Base-by-base conservation (phyloP, 768 basidiomycete genomes). In the Psilocybe cubensis region DNA sequence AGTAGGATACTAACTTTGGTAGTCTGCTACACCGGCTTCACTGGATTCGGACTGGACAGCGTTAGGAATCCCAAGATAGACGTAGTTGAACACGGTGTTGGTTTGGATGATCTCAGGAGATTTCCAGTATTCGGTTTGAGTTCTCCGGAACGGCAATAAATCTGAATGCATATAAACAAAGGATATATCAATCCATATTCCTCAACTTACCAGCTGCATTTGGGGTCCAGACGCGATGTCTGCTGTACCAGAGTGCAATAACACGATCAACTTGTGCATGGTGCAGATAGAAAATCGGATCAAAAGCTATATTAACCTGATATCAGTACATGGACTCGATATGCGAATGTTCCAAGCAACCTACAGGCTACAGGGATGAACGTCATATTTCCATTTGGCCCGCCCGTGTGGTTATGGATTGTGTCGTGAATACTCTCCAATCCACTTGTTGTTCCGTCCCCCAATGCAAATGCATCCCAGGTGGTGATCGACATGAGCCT, bases 261-360 rank as follows among this genome's bases (percentile, higher is more conserved):
- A 82, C 17, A 18, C 82, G 77, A 56, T 85, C 83, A 20, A 83
- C 81, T 40, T 85, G 80, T 56, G 66, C 59, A 61, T 85, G 83
- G 58, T 84, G 83, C 58, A 84, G 62, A 66, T 73, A 83, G 72
- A 84, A 83, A 58, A 82, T 76, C 0, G 81, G 81, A 62, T 84
- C 83, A 56, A 82, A 80, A 0, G 70, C 81, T 79, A 33, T 33
- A 33, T 33, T 6, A 6, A 33, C 12, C 6, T 12, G 12, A 29
- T 17, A 0, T 18, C 52, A 12, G 8, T 4, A 17, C 46, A n/a
- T 52, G 10, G 38, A 35, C 29, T 7, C 21, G 20, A 18, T 51
- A 20, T 43, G 17, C 28, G 11, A 20, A 14, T 8, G 14, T 8
- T 33, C 31, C 8, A 40, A 33, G 31, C 33, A 24, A 56, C 70